Conservation (phyloP, 148 eudicot genomes). For the Gaultheria prostrata region DNA sequence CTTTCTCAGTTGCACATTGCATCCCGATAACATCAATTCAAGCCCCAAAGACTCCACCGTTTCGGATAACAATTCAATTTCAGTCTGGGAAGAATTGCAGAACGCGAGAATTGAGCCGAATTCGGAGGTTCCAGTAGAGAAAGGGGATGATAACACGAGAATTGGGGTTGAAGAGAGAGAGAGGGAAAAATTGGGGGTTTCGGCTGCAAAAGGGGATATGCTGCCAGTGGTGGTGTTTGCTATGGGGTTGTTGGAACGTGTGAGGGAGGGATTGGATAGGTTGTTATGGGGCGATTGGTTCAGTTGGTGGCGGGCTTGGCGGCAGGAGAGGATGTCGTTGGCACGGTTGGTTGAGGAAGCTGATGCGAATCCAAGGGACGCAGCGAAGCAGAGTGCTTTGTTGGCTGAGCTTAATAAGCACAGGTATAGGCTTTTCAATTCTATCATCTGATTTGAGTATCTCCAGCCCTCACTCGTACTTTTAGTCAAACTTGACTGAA, state of each 20-base stretch:
- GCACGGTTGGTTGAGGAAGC: conserved; percentile 67
- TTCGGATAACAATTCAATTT: conserved; percentile 13
- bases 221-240: conserved; percentile 59
- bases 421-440: conserved; percentile 38
- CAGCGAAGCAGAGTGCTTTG: conserved; percentile 63
- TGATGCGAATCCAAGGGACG: conserved; percentile 79
- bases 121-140: neutral
- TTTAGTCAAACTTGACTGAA: no score
- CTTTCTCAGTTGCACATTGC: conserved; percentile 29
- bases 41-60: conserved; percentile 15
- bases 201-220: conserved; percentile 25
- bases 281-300: conserved; percentile 59
- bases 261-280: conserved; percentile 46
- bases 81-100: conserved; percentile 16
- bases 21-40: conserved; percentile 30
- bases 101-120: conserved; percentile 10
- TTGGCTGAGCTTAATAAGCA: conserved; percentile 83
- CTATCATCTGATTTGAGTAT: neutral
- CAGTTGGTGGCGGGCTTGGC: conserved; percentile 79
- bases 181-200: conserved; percentile 9
- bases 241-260: conserved; percentile 51
- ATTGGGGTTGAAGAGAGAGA: conserved; percentile 13
- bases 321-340: conserved; percentile 52
- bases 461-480: no score
- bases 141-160: neutral